Conservation (phyloP, 2,329 filamentous ascomycete genomes). For the Microcera coccophila region DNA sequence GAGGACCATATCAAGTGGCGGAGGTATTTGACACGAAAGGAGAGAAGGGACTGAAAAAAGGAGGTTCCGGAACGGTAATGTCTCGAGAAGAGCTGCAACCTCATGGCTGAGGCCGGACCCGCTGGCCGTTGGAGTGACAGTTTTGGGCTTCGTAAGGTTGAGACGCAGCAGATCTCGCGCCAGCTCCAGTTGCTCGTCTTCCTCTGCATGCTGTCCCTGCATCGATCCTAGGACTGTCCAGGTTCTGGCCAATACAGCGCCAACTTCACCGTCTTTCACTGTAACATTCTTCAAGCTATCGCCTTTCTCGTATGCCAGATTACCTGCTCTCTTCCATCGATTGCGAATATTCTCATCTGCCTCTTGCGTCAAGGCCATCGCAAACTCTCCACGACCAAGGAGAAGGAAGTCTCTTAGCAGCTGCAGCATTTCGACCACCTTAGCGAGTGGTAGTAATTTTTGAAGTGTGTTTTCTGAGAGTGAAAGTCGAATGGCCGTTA, state of each 20-base stretch:
- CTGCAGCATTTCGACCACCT: conserved; percentile 71
- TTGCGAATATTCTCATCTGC: conserved; percentile 76
- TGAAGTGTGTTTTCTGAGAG: conserved; percentile 82
- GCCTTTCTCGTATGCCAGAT: conserved; percentile 53
- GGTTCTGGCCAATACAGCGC: conserved; percentile 68
- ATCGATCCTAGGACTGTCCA: conserved; percentile 78
- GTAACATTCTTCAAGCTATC: conserved; percentile 46
- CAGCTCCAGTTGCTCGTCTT: conserved; percentile 78
- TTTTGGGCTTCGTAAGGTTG: conserved; percentile 51
- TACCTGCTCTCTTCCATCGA: conserved; percentile 63
- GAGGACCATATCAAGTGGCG: conserved; percentile 84
- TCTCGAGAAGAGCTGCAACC: conserved; percentile 35
- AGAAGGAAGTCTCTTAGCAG: conserved; percentile 84
- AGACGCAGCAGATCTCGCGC: conserved; percentile 74
- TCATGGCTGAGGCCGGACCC: conserved; percentile 34
- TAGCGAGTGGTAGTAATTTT: conserved; percentile 71
- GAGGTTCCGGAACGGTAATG: conserved; percentile 70
- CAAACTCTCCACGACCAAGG: conserved; percentile 85
- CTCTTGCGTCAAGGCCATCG: conserved; percentile 78
- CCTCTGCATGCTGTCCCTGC: conserved; percentile 65
- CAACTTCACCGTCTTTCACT: conserved; percentile 84
- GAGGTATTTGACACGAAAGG: conserved; percentile 68
- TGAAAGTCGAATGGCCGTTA: conserved; percentile 73
- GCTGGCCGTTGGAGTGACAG: conserved; percentile 36
- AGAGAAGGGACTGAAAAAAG: conserved; percentile 70